These are phyloP conservation scores for Metschnikowia reukaufii DNA, from an alignment of 805 yeast genomes.

Conservation along the genomic window DNA sequence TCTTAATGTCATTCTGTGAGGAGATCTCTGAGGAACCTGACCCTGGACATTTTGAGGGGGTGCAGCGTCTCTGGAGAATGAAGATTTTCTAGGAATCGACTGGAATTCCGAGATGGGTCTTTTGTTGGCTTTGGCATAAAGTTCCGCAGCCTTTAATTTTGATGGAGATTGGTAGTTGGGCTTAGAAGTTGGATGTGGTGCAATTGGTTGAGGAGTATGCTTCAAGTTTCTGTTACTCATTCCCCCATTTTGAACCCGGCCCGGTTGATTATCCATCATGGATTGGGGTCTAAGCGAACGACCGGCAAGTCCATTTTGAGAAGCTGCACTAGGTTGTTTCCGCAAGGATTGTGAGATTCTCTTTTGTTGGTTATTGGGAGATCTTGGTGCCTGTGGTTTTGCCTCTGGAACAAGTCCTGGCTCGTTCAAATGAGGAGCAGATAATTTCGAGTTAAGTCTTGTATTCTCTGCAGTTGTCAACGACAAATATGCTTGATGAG, in stretches of 20 bases:
- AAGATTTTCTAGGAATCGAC: constrained; percentile 48
- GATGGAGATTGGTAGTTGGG: constrained; percentile 41
- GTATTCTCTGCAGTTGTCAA: constrained; percentile 80
- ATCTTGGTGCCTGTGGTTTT: constrained; percentile 10
- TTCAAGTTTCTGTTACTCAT: constrained; percentile 34
- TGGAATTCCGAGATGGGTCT: constrained; percentile 42
- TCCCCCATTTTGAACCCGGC: constrained; percentile 16
- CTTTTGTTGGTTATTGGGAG: constrained; percentile 13
- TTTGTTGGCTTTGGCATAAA: constrained; percentile 52
- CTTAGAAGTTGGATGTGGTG: constrained; percentile 41
- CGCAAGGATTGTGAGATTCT: constrained; percentile 31
- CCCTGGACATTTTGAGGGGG: constrained; percentile 2
- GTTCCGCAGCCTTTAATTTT: constrained; percentile 49
- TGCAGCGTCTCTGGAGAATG: constrained; percentile 49
- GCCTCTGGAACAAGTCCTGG: constrained; percentile 8
- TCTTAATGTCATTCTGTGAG: constrained; percentile 13
- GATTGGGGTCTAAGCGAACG: constrained; percentile 40
- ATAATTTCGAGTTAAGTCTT: constrained; percentile 62
- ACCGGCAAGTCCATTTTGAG: constrained; percentile 21
- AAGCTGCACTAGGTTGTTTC: constrained; percentile 23
- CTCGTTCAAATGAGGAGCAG: constrained; percentile 40
- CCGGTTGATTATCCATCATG: constrained; percentile 7
- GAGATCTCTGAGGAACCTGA: constrained; percentile 1
- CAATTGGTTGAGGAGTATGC: constrained; percentile 28
- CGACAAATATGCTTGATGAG: constrained; percentile 64